These are phyloP conservation scores for Pholiota molesta DNA, from an alignment of 768 basidiomycete genomes.

Conservation along the genomic window DNA sequence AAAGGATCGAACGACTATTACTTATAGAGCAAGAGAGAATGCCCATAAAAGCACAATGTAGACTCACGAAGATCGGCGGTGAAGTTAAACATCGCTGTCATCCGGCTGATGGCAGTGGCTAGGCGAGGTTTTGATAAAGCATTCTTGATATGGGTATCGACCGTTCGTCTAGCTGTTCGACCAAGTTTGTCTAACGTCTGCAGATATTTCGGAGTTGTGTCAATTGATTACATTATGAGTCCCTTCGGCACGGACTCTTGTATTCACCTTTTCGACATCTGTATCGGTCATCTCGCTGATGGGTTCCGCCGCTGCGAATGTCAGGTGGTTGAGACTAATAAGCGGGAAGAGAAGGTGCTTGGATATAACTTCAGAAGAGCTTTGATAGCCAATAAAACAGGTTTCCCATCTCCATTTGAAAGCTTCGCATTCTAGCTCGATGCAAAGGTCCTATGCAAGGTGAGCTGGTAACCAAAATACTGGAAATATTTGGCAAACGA, in stretches of 20 bases:
- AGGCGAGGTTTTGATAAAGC: conserved; percentile 69
- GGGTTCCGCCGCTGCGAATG: conserved; percentile 63
- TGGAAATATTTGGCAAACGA: conserved; percentile 15
- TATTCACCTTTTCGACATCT: conserved; percentile 68
- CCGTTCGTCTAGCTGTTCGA: conserved; percentile 65
- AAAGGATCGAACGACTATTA: conserved; percentile 14
- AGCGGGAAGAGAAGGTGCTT: conserved; percentile 79
- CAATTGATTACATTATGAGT: not conserved
- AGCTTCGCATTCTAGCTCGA: conserved; percentile 56
- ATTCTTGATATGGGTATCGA: conserved; percentile 75
- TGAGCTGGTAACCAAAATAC: conserved; percentile 9
- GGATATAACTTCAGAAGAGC: conserved; percentile 74
- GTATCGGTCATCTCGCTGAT: conserved; percentile 55
- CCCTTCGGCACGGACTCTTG: not conserved
- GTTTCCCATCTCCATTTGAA: conserved; percentile 87
- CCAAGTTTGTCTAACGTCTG: conserved; percentile 75
- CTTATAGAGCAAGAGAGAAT: conserved; percentile 17
- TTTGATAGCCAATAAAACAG: conserved; percentile 60
- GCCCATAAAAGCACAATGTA: conserved; percentile 10
- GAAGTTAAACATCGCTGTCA: conserved; percentile 75
- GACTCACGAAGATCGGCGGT: conserved; percentile 64
- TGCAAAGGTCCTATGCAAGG: conserved; percentile 60
- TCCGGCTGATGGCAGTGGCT: conserved; percentile 67
- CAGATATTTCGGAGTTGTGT: not conserved
- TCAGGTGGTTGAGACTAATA: conserved; percentile 69